These are phyloP conservation scores for Cordyceps cicadae DNA, from an alignment of 2,329 filamentous ascomycete species.

Conservation along the genomic window DNA sequence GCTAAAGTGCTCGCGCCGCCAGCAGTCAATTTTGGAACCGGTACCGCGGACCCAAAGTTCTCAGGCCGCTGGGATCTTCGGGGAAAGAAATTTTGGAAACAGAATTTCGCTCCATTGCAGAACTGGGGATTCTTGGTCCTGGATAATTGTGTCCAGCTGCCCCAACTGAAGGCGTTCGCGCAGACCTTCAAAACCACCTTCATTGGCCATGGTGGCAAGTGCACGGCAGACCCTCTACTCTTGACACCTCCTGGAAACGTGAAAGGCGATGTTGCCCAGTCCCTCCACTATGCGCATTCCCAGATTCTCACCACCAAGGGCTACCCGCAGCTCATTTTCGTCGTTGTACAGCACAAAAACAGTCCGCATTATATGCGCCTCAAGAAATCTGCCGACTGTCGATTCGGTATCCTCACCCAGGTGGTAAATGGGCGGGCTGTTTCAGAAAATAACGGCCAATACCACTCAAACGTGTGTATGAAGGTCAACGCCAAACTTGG, in stretches of 20 bases:
- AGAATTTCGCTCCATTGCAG: constrained; percentile 54
- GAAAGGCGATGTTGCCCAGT: constrained; percentile 37
- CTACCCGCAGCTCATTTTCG: constrained; percentile 69
- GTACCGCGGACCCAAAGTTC: constrained; percentile 51
- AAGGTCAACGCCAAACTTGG: constrained; percentile 96
- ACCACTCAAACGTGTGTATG: constrained; percentile 90
- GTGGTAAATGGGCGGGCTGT: constrained; percentile 68
- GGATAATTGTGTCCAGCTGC: constrained; percentile 41
- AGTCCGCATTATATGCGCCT: constrained; percentile 68
- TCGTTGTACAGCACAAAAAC: constrained; percentile 66
- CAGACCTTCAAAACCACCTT: constrained; percentile 38
- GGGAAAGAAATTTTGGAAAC: constrained; percentile 61
- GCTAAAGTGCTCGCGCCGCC: constrained; percentile 67
- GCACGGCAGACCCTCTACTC: constrained; percentile 28
- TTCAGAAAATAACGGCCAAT: constrained; percentile 63
- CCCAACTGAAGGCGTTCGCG: constrained; percentile 24
- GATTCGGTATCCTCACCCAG: constrained; percentile 76
- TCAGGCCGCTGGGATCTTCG: constrained; percentile 81
- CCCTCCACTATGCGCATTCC: constrained; percentile 36
- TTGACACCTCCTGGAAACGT: constrained; percentile 24
- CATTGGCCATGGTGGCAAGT: constrained; percentile 40
- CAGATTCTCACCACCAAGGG: constrained; percentile 45
- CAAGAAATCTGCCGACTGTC: constrained; percentile 84
- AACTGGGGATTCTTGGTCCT: constrained; percentile 71
- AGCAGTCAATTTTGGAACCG: constrained; percentile 57